A percentile compares a stretch with the other conserved stretches of the same genome.
phyloP scores from a whole-genome alignment of 2,329 filamentous ascomycete species.

The Atkinsonella texensis region DNA sequence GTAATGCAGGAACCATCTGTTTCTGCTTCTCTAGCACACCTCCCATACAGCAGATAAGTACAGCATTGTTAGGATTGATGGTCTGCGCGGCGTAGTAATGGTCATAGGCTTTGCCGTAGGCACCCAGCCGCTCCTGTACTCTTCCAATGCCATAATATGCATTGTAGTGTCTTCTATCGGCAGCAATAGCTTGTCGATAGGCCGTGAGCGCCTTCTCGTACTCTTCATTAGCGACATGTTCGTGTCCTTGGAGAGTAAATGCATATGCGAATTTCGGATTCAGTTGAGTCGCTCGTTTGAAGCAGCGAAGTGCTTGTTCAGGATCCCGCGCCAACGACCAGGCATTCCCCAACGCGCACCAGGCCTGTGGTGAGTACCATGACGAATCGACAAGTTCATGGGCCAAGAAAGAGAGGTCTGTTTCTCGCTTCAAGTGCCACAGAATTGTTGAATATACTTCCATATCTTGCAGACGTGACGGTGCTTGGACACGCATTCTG shows the following conservation, averaged over 20 bases:
- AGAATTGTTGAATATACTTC: slow-evolving; percentile 97
- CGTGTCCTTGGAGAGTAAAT: slow-evolving; percentile 90
- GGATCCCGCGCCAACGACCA: slow-evolving; percentile 89
- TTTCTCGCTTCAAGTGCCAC: slow-evolving; percentile 93
- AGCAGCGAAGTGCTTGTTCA: slow-evolving; percentile 87
- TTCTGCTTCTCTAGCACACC: slow-evolving; percentile 82
- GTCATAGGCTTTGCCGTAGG: slow-evolving; percentile 79
- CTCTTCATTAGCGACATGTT: slow-evolving; percentile 91
- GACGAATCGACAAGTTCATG: slow-evolving; percentile 81
- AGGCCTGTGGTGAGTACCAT: slow-evolving; percentile 84
- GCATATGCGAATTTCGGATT: slow-evolving; percentile 88
- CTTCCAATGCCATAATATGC: slow-evolving; percentile 87
- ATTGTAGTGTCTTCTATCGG: slow-evolving; percentile 86
- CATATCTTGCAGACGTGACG: slow-evolving; percentile 84
- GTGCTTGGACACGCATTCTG: slow-evolving; percentile 65
- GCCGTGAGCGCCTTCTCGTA: slow-evolving; percentile 87
- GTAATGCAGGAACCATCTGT: slow-evolving; percentile 64
- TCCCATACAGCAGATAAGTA: slow-evolving; percentile 86
- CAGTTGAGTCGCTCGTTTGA: slow-evolving; percentile 85
- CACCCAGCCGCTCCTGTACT: slow-evolving; percentile 83
- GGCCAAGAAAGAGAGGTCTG: slow-evolving; percentile 81
- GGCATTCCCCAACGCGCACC: slow-evolving; percentile 91
- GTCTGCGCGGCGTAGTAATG: slow-evolving; percentile 80
- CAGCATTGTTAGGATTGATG: slow-evolving; percentile 90
- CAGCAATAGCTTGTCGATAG: slow-evolving; percentile 75